Conservation (phyloP, 2,329 filamentous ascomycete species). For the Cladorrhinum sp. region DNA sequence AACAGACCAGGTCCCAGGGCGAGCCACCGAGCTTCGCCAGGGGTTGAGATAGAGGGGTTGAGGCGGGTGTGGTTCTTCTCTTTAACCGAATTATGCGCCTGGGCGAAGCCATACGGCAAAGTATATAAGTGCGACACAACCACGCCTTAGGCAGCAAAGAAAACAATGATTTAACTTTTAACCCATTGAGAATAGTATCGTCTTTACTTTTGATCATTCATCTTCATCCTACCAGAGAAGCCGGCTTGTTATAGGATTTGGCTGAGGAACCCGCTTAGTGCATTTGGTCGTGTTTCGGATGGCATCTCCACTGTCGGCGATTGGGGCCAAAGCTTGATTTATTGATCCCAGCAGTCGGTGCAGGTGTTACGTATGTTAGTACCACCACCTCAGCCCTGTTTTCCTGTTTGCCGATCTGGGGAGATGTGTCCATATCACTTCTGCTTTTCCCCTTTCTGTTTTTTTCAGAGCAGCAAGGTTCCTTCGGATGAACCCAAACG, state of each 20-base stretch:
- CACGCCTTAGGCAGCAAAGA: not conserved
- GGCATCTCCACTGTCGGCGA: not conserved
- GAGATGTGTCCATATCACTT: not conserved
- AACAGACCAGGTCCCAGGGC: not conserved
- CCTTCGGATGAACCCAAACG: no score
- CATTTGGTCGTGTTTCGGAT: not conserved
- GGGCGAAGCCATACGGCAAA: not conserved
- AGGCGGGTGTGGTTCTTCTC: no score
- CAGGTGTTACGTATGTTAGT: no score
- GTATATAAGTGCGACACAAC: not conserved
- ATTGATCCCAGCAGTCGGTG: not conserved
- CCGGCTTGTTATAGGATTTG: not conserved
- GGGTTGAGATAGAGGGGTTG: no score
- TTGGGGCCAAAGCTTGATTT: not conserved
- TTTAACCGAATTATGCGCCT: not conserved
- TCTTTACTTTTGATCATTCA: not conserved
- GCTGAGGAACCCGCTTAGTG: not conserved
- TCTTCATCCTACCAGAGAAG: not conserved
- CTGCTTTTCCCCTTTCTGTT: not conserved
- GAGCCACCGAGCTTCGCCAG: not conserved
- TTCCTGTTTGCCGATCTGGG: not conserved
- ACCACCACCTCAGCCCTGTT: not conserved
- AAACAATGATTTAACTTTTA: not conserved
- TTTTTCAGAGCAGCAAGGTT: not conserved
- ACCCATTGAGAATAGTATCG: not conserved